These are phyloP conservation scores for Dalbergia cochinchinensis DNA, from an alignment of 306 rosid genomes.

Conservation along the genomic window DNA sequence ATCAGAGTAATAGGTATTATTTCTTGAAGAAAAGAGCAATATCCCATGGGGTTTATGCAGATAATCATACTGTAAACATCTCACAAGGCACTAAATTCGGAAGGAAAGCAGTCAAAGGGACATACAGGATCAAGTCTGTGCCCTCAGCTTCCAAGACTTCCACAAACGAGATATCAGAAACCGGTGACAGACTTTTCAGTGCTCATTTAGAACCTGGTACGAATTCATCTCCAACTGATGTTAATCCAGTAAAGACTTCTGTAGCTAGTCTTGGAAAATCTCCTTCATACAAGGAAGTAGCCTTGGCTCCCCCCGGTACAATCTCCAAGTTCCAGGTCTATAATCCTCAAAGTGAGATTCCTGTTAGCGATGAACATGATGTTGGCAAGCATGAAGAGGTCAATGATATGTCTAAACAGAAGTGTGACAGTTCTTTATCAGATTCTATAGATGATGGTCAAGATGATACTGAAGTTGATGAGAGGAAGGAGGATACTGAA, in stretches of 20 bases:
- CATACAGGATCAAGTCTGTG: constrained; percentile 89
- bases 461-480: constrained; percentile 53
- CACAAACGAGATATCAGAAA: constrained; percentile 54
- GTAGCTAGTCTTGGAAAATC: constrained; percentile 85
- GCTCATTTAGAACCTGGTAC: constrained; percentile 61
- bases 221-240: constrained; percentile 51
- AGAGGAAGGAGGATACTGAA: constrained; percentile 49
- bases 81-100: constrained; percentile 86
- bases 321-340: constrained; percentile 75
- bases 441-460: constrained; percentile 52
- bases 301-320: constrained; percentile 96
- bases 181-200: constrained; percentile 48
- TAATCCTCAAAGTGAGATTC: constrained; percentile 60
- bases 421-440: constrained; percentile 44
- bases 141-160: constrained; percentile 62
- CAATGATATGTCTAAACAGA: constrained; percentile 53
- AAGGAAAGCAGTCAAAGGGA: constrained; percentile 74
- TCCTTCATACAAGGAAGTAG: constrained; percentile 99
- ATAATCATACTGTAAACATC: constrained; percentile 63
- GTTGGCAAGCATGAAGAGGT: constrained; percentile 52
- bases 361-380: constrained; percentile 52
- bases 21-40: constrained; percentile 77
- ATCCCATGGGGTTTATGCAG: constrained; percentile 74
- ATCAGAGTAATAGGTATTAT: constrained; percentile 72
- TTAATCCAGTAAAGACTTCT: constrained; percentile 65